A percentile compares a stretch with the other conserved stretches of the same genome.
Conservation (phyloP, 257 asterid species). For the Fraxinus excelsior region DNA sequence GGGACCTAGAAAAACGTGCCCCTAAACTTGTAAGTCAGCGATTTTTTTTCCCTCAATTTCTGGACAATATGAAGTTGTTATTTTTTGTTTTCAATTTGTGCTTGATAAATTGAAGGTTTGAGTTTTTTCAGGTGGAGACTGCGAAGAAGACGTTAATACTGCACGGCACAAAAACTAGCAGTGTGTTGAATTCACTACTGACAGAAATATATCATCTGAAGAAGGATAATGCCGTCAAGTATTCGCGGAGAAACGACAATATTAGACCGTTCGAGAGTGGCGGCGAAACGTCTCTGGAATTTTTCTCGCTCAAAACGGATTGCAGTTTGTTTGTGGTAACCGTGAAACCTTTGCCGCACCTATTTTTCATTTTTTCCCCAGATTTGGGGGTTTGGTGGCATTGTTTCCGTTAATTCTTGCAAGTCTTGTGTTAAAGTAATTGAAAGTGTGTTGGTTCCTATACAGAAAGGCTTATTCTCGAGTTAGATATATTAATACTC, state of each 20-base stretch:
- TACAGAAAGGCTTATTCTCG: neutral
- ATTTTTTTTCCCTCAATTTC: neutral
- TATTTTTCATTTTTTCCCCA: neutral
- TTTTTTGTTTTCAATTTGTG: neutral
- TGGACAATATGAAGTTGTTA: neutral
- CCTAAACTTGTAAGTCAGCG: conserved; percentile 67
- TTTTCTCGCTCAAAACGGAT: conserved; percentile 83
- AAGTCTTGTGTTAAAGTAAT: neutral
- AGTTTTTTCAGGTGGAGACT: conserved; percentile 67
- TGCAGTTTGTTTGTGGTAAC: conserved; percentile 90
- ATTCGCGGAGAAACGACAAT: conserved; percentile 51
- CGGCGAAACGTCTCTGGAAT: conserved; percentile 87
- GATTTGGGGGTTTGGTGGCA: neutral
- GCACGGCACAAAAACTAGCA: conserved; percentile 87
- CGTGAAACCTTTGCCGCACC: neutral
- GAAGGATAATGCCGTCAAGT: conserved; percentile 68
- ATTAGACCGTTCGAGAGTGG: conserved; percentile 65
- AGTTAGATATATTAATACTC: neutral
- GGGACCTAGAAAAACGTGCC: conserved; percentile 78
- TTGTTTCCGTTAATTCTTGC: neutral
- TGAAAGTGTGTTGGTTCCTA: neutral
- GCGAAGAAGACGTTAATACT: conserved; percentile 91
- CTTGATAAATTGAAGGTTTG: neutral
- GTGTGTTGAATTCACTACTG: conserved; percentile 68
- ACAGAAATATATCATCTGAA: conserved; percentile 82